A percentile compares a stretch with the other conserved stretches of the same genome.
Evolutionary conservation across 2,329 filamentous ascomycete genomes (phyloP).

Genomic region (Botrytis cinerea): DNA sequence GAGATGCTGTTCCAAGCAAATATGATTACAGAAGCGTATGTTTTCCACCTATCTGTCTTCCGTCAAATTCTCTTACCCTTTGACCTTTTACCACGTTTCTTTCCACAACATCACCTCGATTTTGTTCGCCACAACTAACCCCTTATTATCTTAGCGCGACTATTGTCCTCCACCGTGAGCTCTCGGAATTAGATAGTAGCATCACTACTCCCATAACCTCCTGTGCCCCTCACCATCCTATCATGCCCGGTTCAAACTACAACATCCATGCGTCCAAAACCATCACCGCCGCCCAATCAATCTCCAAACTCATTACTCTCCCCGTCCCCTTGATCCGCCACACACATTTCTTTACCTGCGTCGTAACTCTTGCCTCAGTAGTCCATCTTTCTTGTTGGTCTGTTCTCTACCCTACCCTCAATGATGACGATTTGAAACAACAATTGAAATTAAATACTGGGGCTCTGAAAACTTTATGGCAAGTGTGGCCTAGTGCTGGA

Average conservation of each 20-base stretch:
- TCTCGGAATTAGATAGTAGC: constrained; percentile 70
- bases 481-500: constrained; percentile 44
- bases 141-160: constrained; percentile 49
- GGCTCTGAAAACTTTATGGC: constrained; percentile 38
- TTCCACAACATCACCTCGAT: not conserved
- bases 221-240: constrained; percentile 57
- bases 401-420: constrained; percentile 40
- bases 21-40: constrained; percentile 65
- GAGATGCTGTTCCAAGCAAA: constrained; percentile 91
- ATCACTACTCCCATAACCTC: constrained; percentile 60
- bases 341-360: constrained; percentile 82
- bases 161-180: constrained; percentile 77
- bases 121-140: constrained; percentile 12
- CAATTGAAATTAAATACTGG: constrained; percentile 71
- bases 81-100: not conserved
- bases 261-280: constrained; percentile 73
- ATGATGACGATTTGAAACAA: constrained; percentile 69
- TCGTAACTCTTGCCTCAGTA: constrained; percentile 75
- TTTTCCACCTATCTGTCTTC: not conserved
- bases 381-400: constrained; percentile 81
- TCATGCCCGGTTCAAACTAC: constrained; percentile 33
- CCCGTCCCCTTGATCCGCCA: constrained; percentile 72
- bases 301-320: constrained; percentile 73
- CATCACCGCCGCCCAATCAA: constrained; percentile 74
- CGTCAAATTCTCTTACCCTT: not conserved